A percentile compares a stretch with the other conserved stretches of the same genome.
These are phyloP conservation scores for Orbilia oligospora DNA, from an alignment of 2,329 filamentous ascomycete species.

Conservation along the genomic window DNA sequence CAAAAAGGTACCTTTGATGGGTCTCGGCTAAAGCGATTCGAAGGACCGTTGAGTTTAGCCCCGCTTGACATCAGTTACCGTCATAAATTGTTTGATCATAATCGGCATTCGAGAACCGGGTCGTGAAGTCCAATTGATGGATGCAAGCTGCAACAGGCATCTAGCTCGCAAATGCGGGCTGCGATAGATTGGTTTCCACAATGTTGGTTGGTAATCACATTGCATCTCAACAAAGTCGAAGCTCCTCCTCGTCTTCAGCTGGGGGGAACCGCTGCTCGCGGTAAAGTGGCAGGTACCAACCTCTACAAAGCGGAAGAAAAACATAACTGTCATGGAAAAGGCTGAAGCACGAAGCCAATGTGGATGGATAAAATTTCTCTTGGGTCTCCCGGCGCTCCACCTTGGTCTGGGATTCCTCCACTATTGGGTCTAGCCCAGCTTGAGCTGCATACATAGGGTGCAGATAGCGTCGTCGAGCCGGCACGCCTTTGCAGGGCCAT, in stretches of 20 bases:
- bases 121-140: slow-evolving; percentile 17
- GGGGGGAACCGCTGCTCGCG: slow-evolving; percentile 3
- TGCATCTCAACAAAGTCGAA: slow-evolving; percentile 57
- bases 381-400: slow-evolving; percentile 51
- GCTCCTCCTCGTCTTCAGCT: slow-evolving; percentile 1
- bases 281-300: slow-evolving; percentile 31
- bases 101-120: slow-evolving; percentile 1
- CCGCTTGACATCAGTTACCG: slow-evolving; percentile 55
- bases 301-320: slow-evolving; percentile 27
- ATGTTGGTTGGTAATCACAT: slow-evolving; percentile 46
- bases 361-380: slow-evolving; percentile 37
- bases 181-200: slow-evolving; percentile 8
- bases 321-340: slow-evolving; percentile 36
- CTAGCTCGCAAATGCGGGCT: slow-evolving; percentile 21
- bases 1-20: slow-evolving; percentile 21
- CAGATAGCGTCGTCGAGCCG: slow-evolving; percentile 20
- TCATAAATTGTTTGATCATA: background rate
- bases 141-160: slow-evolving; percentile 6
- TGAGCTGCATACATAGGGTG: slow-evolving; percentile 10
- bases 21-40: slow-evolving; percentile 48
- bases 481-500: slow-evolving; percentile 34
- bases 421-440: slow-evolving; percentile 50
- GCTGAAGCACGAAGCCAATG: slow-evolving; percentile 30
- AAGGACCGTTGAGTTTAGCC: slow-evolving; percentile 40
- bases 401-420: slow-evolving; percentile 30